Percentiles rank a stretch among this genome's conserved stretches.
These are phyloP conservation scores for Fusarium anthophilum DNA, from an alignment of 2,329 filamentous ascomycete genomes.

Conservation along the genomic window DNA sequence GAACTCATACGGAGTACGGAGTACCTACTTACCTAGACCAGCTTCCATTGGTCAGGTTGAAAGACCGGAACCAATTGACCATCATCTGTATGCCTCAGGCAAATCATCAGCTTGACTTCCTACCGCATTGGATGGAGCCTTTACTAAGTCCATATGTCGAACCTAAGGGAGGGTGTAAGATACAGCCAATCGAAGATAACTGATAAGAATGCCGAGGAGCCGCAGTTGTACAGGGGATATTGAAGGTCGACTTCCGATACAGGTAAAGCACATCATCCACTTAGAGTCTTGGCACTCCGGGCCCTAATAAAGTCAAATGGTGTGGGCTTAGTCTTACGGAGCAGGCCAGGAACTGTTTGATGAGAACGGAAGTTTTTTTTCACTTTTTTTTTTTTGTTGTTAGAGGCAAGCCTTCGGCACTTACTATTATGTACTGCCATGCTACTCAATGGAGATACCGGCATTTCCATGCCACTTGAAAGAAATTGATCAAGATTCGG, in stretches of 20 bases:
- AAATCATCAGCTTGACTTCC: not conserved
- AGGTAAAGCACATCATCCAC: constrained; percentile 32
- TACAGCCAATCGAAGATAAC: constrained; percentile 14
- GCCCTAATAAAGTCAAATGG: constrained; percentile 1
- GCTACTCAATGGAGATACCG: not conserved
- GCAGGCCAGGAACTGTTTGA: not conserved
- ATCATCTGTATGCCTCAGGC: constrained; percentile 21
- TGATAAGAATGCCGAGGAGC: constrained; percentile 36
- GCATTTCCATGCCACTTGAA: not conserved
- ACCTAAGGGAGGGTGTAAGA: constrained; percentile 4
- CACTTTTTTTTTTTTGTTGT: too few relatives aligned
- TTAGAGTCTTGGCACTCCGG: constrained; percentile 13
- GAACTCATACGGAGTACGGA: not conserved
- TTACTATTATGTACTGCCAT: not conserved
- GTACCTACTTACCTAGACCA: not conserved
- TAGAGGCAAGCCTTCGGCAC: not conserved
- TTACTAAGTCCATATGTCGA: constrained; percentile 16
- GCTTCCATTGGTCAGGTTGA: constrained; percentile 10
- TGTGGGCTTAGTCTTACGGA: not conserved
- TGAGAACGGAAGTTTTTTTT: not conserved
- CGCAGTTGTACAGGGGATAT: constrained; percentile 20
- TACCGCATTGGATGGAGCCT: not conserved
- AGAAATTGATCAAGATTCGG: not conserved
- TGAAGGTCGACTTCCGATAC: constrained; percentile 36
- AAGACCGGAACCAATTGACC: not conserved